Conservation (phyloP, 345 rosid genomes). For the Psidium guajava region DNA sequence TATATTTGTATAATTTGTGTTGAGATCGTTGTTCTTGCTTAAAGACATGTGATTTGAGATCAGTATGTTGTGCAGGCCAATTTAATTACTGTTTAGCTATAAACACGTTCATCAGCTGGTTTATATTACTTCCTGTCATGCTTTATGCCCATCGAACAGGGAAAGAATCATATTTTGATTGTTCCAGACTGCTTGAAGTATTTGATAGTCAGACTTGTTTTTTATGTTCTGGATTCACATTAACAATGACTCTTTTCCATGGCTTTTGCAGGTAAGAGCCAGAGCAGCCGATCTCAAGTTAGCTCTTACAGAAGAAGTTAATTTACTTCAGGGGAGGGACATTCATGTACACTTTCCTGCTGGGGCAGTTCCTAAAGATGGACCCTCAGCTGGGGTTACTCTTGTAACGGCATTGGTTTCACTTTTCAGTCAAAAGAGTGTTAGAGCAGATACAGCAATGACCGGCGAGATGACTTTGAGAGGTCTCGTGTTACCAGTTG, state of each 20-base stretch:
- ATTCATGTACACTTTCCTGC: conserved; percentile 97
- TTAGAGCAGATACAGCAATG: conserved; percentile 98
- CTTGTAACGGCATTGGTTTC: conserved; percentile 94
- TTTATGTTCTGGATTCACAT: neutral
- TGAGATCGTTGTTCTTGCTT: neutral
- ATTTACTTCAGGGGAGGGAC: conserved; percentile 80
- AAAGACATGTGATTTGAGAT: neutral
- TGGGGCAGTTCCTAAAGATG: conserved; percentile 96
- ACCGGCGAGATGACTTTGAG: conserved; percentile 98
- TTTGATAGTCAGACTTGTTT: neutral
- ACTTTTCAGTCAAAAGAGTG: conserved; percentile 67
- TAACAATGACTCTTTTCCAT: neutral
- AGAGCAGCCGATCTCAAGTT: conserved; percentile 79
- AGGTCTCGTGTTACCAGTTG: conserved; percentile 96
- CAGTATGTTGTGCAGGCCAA: neutral
- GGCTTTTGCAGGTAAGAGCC: conserved; percentile 61
- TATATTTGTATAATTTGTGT: neutral
- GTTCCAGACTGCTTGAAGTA: neutral
- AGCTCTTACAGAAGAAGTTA: conserved; percentile 45
- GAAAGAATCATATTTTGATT: too few species aligned
- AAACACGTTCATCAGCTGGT: neutral
- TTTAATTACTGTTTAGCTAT: neutral
- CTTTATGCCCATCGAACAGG: neutral
- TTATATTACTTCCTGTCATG: neutral
- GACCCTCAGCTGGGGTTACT: conserved; percentile 99